Conservation (phyloP, 805 yeast genomes). For the Maudiozyma pseudohumilis region DNA sequence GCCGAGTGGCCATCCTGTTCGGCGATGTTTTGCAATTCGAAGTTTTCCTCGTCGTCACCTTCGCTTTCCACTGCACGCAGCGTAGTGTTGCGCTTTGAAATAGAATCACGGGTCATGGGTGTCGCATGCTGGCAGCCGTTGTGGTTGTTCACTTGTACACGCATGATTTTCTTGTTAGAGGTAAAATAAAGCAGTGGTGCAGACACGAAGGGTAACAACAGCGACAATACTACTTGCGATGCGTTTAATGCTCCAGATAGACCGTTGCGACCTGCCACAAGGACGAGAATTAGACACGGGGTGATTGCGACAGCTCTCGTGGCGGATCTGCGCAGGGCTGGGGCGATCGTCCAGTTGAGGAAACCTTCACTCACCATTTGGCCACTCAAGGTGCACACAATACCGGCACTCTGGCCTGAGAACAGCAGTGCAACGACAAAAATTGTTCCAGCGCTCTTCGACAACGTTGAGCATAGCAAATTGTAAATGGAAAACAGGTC, state of each 20-base stretch:
- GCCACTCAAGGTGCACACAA: conserved; percentile 89
- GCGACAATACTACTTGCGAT: conserved; percentile 73
- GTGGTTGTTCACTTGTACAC: conserved; percentile 32
- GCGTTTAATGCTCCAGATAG: conserved; percentile 67
- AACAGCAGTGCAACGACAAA: conserved; percentile 79
- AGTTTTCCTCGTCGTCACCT: background rate
- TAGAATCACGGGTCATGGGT: conserved; percentile 7
- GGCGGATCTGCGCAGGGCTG: conserved; percentile 67
- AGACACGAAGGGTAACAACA: conserved; percentile 74
- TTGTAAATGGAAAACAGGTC: conserved; percentile 76
- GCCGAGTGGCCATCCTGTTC: background rate
- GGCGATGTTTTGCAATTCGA: conserved; percentile 2
- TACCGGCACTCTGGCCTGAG: conserved; percentile 89
- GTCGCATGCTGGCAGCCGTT: conserved; percentile 6
- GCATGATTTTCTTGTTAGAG: conserved; percentile 57
- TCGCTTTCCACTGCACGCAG: background rate
- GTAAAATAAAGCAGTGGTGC: conserved; percentile 85
- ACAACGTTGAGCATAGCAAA: conserved; percentile 49
- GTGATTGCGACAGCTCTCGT: conserved; percentile 79
- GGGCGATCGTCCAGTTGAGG: conserved; percentile 67
- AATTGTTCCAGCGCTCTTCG: conserved; percentile 70
- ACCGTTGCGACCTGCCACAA: conserved; percentile 74
- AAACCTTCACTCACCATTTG: conserved; percentile 94
- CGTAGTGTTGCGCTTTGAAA: background rate
- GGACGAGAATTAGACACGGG: conserved; percentile 72